These are phyloP conservation scores for Phalaenopsis aphrodite DNA, from an alignment of 106 monocot genomes.

Conservation along the genomic window DNA sequence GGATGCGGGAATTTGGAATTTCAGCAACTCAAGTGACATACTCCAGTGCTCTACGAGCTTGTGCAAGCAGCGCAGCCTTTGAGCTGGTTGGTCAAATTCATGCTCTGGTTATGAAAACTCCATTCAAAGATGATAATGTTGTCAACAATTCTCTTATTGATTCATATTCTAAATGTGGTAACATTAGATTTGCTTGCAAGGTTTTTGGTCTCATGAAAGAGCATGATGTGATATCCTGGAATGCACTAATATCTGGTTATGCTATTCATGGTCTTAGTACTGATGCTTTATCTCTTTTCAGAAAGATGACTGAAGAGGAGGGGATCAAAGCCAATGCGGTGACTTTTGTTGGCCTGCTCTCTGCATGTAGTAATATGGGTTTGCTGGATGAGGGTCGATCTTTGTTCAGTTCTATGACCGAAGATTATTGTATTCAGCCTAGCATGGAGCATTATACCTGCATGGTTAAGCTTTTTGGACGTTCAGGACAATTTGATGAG, in stretches of 20 bases:
- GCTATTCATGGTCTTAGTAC: slow-evolving; percentile 59
- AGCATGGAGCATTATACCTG: slow-evolving; percentile 84
- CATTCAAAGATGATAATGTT: slow-evolving; percentile 37
- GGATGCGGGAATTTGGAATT: slow-evolving; percentile 48
- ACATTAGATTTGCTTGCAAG: slow-evolving; percentile 40
- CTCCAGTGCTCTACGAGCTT: slow-evolving; percentile 77
- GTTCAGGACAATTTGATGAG: slow-evolving; percentile 58
- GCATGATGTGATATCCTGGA: slow-evolving; percentile 70
- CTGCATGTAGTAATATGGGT: slow-evolving; percentile 66
- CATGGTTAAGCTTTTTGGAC: slow-evolving; percentile 80
- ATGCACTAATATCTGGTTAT: slow-evolving; percentile 79
- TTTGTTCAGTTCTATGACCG: slow-evolving; percentile 44
- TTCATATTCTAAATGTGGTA: slow-evolving; percentile 77
- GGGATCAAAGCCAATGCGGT: slow-evolving; percentile 41
- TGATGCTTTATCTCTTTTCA: slow-evolving; percentile 46
- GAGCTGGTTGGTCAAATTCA: slow-evolving; percentile 54
- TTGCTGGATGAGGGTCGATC: slow-evolving; percentile 41
- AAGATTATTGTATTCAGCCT: slow-evolving; percentile 49
- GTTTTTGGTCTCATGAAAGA: slow-evolving; percentile 48
- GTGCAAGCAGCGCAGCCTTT: slow-evolving; percentile 59
- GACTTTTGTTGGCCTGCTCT: slow-evolving; percentile 66
- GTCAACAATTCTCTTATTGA: slow-evolving; percentile 69
- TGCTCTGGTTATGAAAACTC: slow-evolving; percentile 46
- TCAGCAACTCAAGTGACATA: slow-evolving; percentile 60
- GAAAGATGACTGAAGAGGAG: slow-evolving; percentile 39